A percentile compares a stretch with the other conserved stretches of the same genome.
These are phyloP conservation scores for Cyanidium caldarium DNA, from an alignment of 23 red algal genomes.

Conservation along the genomic window DNA sequence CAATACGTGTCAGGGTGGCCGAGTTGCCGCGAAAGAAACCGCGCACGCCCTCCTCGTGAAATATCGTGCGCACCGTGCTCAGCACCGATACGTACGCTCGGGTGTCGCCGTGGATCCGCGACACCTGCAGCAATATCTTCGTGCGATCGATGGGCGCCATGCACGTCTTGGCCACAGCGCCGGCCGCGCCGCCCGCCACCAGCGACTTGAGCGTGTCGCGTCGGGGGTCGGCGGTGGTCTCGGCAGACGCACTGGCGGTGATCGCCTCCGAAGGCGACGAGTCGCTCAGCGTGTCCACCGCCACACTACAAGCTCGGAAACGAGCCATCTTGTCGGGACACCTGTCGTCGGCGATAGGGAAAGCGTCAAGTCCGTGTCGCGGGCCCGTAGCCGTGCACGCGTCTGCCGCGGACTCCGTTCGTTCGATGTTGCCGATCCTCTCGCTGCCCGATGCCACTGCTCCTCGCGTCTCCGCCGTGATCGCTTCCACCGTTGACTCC, in stretches of 20 bases:
- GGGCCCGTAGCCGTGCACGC: no score
- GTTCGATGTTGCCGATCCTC: no score
- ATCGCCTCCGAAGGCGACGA: no score
- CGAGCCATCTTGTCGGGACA: no score
- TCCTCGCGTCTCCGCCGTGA: no score
- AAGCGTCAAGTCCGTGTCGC: no score
- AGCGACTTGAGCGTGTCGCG: slow-evolving; percentile 22
- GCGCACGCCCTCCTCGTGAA: slow-evolving; percentile 30
- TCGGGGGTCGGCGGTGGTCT: not conserved
- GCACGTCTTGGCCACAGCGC: slow-evolving; percentile 68
- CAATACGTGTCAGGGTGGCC: slow-evolving; percentile 64
- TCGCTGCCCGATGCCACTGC: no score
- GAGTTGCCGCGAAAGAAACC: slow-evolving; percentile 80
- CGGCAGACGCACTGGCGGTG: not conserved
- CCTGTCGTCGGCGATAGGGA: no score
- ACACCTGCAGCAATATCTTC: slow-evolving; percentile 87
- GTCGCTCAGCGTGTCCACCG: no score
- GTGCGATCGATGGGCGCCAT: slow-evolving; percentile 78
- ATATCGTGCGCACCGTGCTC: not conserved
- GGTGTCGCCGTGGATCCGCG: slow-evolving; percentile 43
- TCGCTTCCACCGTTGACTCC: no score
- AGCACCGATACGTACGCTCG: slow-evolving; percentile 23
- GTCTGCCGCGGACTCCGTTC: no score
- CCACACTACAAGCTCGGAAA: no score
- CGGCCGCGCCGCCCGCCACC: slow-evolving; percentile 51